Base-by-base conservation (phyloP, 345 rosid genomes). In the Stellera chamaejasme region DNA sequence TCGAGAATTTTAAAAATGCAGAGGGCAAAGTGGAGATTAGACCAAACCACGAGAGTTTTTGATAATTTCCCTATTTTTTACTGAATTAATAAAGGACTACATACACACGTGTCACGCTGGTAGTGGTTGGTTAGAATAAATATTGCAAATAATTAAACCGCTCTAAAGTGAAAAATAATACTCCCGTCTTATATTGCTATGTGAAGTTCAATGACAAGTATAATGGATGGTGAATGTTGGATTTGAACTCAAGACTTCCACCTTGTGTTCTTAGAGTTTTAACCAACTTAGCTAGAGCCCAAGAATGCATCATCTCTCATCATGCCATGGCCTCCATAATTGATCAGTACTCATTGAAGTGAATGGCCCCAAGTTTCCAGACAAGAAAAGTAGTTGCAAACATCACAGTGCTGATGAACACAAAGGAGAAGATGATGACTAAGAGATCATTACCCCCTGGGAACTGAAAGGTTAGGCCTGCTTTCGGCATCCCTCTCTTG, bases 331-430 rank as follows among this genome's bases (percentile, higher is more conserved):
- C 51, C 45, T 64, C 48, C 58, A 62, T 25, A 32, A 28, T 71
- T 56, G 23, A 19, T 19, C 55, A 78, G 49, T 57, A 79, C 60
- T 91, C 92, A 1, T 91, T 88, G 50, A 88, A 91, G 74, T 91
- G 96, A 71, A 91, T 91, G 1, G 82, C 98, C 44, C 92, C 96
- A 10, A 78, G 86, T 76, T 91, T 91, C 98, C 96, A 88, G 48
- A 92, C 90, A 36, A 86, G 10, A 65, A 52, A 91, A 53, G 98
- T 88, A 11, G 96, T 91, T 10, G 93, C 80, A 55, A 92, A 82
- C 98, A 92, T 92, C 12, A 88, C 77, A 0, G 93, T 79, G 76
- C 95, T 92, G 68, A 92, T 86, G 16, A 86, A 70, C 56, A 88
- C 85, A 68, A 92, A 78, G 1, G 95, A 92, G 32, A 92, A 72